These are phyloP conservation scores for Triangularia setosa DNA, from an alignment of 2,329 filamentous ascomycete species.

Conservation along the genomic window DNA sequence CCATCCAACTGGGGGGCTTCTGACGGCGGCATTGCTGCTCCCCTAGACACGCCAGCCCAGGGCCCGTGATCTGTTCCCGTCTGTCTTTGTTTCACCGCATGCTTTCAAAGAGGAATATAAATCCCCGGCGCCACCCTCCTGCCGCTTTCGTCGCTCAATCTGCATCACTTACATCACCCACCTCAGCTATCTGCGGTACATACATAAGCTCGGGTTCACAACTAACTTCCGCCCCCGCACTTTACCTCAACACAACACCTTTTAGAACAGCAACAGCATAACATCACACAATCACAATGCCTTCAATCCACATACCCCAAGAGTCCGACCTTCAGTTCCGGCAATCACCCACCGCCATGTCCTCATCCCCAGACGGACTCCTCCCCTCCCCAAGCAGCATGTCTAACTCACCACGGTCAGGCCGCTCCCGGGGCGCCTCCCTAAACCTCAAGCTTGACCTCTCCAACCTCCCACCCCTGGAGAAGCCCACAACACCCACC, in stretches of 20 bases:
- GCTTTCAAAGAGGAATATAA: conserved; percentile 8
- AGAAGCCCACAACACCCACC: conserved; percentile 68
- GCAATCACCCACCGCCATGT: conserved; percentile 2
- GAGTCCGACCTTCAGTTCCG: conserved; percentile 2
- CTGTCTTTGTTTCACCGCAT: conserved; percentile 6
- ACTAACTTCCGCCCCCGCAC: background rate
- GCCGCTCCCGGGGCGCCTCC: conserved; percentile 43
- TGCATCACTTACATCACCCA: background rate
- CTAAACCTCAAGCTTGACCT: conserved; percentile 73
- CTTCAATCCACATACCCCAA: background rate
- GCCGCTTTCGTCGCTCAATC: conserved; percentile 10
- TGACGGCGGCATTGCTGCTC: conserved; percentile 16
- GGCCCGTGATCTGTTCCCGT: conserved; percentile 13
- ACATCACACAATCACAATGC: background rate
- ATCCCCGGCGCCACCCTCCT: conserved; percentile 12
- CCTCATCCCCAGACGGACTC: conserved; percentile 8
- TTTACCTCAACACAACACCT: background rate
- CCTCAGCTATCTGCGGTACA: background rate
- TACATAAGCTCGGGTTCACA: background rate
- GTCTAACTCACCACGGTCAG: conserved; percentile 41
- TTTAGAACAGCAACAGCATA: background rate
- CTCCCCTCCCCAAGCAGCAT: conserved; percentile 33
- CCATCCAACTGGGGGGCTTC: conserved; percentile 16
- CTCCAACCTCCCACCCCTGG: conserved; percentile 64
- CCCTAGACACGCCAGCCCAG: conserved; percentile 8